Base-by-base conservation (phyloP, 768 basidiomycete species). In the Mycena belliarum region DNA sequence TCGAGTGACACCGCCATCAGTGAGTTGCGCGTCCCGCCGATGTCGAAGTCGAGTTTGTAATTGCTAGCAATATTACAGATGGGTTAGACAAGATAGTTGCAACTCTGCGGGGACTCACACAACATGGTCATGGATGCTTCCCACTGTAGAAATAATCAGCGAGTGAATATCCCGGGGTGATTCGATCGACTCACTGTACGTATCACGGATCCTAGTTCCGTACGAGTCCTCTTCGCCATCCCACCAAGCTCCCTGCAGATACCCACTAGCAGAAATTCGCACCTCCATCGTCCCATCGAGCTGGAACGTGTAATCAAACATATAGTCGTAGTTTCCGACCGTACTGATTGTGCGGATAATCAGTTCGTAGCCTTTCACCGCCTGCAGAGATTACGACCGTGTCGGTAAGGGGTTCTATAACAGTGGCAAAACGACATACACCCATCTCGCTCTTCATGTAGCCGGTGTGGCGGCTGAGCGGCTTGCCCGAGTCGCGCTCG, bases 231-330 rank as follows among this genome's bases (percentile, higher is more conserved):
- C 80, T 18, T 74, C 66, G 1, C 73, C 58, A 32, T 81, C 79
- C 79, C 83, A 87, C 66, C 76, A 84, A 14, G 81, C 84, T 42
- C 82, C 85, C 71, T 87, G 86, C 51, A 88, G 73, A 65, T 88
- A 88, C 2, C 86, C 87, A 4, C 85, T 86, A 0, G 87, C 86
- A 9, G 85, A 87, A 18, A 87, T 29, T 2, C 83, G 76, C n/a
- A 87, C 83, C 71, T 88, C 86, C 23, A 88, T 79, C 3, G 85
- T 85, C 4, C 87, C 86, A 60, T 88, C 86, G 18, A 86, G 66
- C 55, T 82, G 79, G 75, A 87, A 87, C 2, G 80, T 81, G 66
- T 87, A 87, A 62, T 87, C 86, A 65, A 86, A 87, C 78, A 82
- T 61, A 20, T 58, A 55, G 20, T 35, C 84, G 61, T 68, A 87